Percentiles rank a stretch among this genome's conserved stretches.
phyloP scores from a whole-genome alignment of 768 basidiomycete genomes.

The Boletus pseudopeckii region DNA sequence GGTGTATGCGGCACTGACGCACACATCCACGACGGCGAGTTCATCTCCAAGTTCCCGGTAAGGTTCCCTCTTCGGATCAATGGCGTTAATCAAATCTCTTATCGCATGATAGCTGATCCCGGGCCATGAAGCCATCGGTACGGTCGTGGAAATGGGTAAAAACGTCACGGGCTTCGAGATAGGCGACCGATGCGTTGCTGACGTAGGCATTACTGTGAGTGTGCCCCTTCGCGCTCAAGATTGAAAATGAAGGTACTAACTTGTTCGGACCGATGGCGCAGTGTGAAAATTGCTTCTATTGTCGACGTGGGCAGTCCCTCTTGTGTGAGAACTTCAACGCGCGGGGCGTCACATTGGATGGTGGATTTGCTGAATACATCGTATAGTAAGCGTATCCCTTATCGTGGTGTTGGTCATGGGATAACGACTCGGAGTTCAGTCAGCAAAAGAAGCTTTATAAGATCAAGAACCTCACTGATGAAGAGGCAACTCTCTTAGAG shows the following conservation, averaged over 20 bases:
- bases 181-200: slow-evolving; percentile 84
- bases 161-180: slow-evolving; percentile 71
- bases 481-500: slow-evolving; percentile 84
- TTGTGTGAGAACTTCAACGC: slow-evolving; percentile 84
- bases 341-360: slow-evolving; percentile 75
- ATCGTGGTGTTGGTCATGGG: background rate
- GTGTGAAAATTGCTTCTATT: slow-evolving; percentile 87
- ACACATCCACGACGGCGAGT: slow-evolving; percentile 65
- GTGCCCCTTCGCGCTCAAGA: background rate
- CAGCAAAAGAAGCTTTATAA: slow-evolving; percentile 79
- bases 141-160: slow-evolving; percentile 70
- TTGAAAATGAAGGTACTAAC: background rate
- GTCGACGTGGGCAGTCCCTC: slow-evolving; percentile 76
- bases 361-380: slow-evolving; percentile 89
- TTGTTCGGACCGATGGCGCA: slow-evolving; percentile 24
- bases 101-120: slow-evolving; percentile 55
- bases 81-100: slow-evolving; percentile 18
- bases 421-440: slow-evolving; percentile 30
- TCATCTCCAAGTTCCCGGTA: slow-evolving; percentile 60
- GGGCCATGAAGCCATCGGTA: slow-evolving; percentile 74
- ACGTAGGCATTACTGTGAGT: slow-evolving; percentile 68
- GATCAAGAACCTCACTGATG: slow-evolving; percentile 81
- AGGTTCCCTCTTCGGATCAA: slow-evolving; percentile 13
- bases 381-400: slow-evolving; percentile 54
- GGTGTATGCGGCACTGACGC: slow-evolving; percentile 62